A percentile compares a stretch with the other conserved stretches of the same genome.
Evolutionary conservation across 495 filamentous ascomycete species (phyloP).

Genomic region (Tuber calosporum): DNA sequence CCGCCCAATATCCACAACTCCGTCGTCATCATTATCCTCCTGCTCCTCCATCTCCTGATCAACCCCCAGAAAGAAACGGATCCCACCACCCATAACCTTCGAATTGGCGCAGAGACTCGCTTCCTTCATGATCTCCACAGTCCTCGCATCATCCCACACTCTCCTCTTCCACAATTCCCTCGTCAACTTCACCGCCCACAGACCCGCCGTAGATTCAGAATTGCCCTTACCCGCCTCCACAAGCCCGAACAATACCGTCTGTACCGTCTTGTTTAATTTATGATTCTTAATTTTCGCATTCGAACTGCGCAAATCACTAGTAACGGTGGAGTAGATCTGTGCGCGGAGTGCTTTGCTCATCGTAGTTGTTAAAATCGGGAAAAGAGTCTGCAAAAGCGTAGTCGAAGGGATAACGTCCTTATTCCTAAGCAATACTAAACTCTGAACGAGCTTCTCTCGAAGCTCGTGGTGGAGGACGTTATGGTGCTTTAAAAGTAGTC

Average conservation of each 20-base stretch:
- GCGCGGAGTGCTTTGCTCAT: constrained; percentile 78
- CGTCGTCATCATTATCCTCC: constrained; percentile 76
- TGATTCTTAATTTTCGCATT: constrained; percentile 86
- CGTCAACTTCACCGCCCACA: constrained; percentile 91
- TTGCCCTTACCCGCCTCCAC: constrained; percentile 61
- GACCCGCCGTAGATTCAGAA: constrained; percentile 68
- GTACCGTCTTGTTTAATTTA: constrained; percentile 81
- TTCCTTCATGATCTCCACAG: constrained; percentile 65
- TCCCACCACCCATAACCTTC: constrained; percentile 79
- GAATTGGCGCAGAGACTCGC: constrained; percentile 62
- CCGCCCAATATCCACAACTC: constrained; percentile 67
- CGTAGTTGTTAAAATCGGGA: constrained; percentile 80
- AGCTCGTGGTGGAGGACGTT: constrained; percentile 68
- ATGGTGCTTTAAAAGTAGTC: constrained; percentile 74
- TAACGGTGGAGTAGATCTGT: constrained; percentile 80
- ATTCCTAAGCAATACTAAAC: constrained; percentile 74
- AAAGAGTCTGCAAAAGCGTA: constrained; percentile 74
- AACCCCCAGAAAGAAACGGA: constrained; percentile 90
- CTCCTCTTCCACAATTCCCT: constrained; percentile 81
- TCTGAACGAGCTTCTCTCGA: constrained; percentile 88
- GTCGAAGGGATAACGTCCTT: constrained; percentile 87
- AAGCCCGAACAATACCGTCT: constrained; percentile 85
- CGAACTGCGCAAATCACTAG: constrained; percentile 76
- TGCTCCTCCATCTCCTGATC: constrained; percentile 89
- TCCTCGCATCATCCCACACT: constrained; percentile 79